Evolutionary conservation across 2,329 filamentous ascomycete genomes (phyloP).

Genomic region (Grosmannia clavigera): DNA sequence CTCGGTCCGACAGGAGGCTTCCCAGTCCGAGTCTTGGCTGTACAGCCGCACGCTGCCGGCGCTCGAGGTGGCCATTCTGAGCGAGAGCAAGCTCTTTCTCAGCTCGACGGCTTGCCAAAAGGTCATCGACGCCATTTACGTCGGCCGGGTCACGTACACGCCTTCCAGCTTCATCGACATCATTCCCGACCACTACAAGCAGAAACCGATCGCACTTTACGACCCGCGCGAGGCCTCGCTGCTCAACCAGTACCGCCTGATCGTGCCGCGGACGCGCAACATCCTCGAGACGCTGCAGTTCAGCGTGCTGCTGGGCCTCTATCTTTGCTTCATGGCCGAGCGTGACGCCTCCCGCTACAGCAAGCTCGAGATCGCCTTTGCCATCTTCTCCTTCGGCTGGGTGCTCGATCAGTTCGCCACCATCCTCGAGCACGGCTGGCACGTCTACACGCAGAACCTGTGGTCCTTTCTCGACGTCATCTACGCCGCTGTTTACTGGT

Average conservation of each 20-base stretch:
- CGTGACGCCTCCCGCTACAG: slow-evolving; percentile 47
- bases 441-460: slow-evolving; percentile 75
- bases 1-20: slow-evolving; percentile 48
- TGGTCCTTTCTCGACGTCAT: slow-evolving; percentile 80
- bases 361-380: slow-evolving; percentile 51
- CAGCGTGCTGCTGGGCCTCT: slow-evolving; percentile 53
- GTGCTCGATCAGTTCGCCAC: slow-evolving; percentile 66
- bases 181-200: slow-evolving; percentile 75
- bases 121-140: slow-evolving; percentile 73
- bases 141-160: slow-evolving; percentile 69
- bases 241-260: slow-evolving; percentile 74
- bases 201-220: slow-evolving; percentile 69
- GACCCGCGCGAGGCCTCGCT: slow-evolving; percentile 63
- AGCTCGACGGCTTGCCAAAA: slow-evolving; percentile 68
- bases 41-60: slow-evolving; percentile 55
- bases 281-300: slow-evolving; percentile 67
- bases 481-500: slow-evolving; percentile 59
- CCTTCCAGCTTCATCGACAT: slow-evolving; percentile 73
- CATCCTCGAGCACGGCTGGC: slow-evolving; percentile 61
- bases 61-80: slow-evolving; percentile 72
- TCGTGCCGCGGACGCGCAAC: slow-evolving; percentile 68
- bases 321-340: slow-evolving; percentile 59
- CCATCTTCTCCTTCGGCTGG: slow-evolving; percentile 67
- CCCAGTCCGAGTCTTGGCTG: slow-evolving; percentile 28
- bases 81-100: slow-evolving; percentile 67